Percentiles rank a stretch among this genome's conserved stretches.
Conservation (phyloP, 1,139 yeast species). For the Entelexis sorbosivorans region DNA sequence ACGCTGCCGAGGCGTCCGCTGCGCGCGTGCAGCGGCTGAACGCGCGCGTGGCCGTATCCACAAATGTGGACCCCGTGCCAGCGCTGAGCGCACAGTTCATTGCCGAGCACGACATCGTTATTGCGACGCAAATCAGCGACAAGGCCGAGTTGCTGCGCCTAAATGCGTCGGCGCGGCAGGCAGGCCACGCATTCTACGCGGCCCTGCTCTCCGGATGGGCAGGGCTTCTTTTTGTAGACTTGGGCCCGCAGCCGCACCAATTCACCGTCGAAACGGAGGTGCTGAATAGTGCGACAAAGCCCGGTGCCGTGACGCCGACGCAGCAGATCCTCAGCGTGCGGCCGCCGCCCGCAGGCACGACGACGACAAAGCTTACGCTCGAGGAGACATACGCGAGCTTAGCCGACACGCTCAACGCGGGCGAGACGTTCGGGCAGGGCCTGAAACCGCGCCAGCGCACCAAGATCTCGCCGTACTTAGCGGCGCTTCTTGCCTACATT, state of each 20-base stretch:
- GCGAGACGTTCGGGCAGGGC: constrained; percentile 30
- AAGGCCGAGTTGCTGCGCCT: constrained; percentile 29
- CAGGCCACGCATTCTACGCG: constrained; percentile 54
- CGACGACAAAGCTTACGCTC: constrained; percentile 39
- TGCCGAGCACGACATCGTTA: constrained; percentile 54
- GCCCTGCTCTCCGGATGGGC: constrained; percentile 68
- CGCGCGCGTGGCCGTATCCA: constrained; percentile 50
- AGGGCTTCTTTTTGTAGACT: constrained; percentile 73
- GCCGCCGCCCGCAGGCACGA: constrained; percentile 30
- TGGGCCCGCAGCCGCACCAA: constrained; percentile 45
- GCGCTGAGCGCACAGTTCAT: constrained; percentile 37
- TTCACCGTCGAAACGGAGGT: constrained; percentile 35
- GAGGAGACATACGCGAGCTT: constrained; percentile 44
- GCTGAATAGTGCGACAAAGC: constrained; percentile 37
- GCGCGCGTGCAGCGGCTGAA: constrained; percentile 56
- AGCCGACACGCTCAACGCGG: constrained; percentile 28
- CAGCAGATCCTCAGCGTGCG: constrained; percentile 45
- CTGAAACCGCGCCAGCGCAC: constrained; percentile 46
- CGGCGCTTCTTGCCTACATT: constrained; percentile 49
- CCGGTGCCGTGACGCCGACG: constrained; percentile 41
- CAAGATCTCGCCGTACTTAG: constrained; percentile 50
- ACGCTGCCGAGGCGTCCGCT: constrained; percentile 31
- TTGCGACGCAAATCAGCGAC: constrained; percentile 57
- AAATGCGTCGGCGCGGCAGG: constrained; percentile 45
- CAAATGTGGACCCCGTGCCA: constrained; percentile 31